Evolutionary conservation across 1,284 basidiomycete species (phyloP).

Genomic region (Apiotrichum porosum): DNA sequence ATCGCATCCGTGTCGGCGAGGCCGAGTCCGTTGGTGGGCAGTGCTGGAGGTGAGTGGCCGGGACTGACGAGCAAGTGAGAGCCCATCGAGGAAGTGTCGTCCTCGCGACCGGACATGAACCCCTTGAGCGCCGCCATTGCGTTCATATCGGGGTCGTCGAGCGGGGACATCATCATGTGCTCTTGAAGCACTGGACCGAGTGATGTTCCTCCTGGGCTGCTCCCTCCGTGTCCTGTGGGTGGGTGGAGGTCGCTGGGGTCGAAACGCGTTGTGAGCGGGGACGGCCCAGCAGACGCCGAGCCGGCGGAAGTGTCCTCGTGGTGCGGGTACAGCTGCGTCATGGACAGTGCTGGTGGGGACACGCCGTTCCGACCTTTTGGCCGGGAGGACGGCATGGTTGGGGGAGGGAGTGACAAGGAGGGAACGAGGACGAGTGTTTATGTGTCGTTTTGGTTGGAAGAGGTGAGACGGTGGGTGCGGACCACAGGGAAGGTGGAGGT

Average conservation of each 20-base stretch:
- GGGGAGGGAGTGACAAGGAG: no score
- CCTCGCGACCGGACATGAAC: neutral
- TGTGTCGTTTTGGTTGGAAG: no score
- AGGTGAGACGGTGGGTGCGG: no score
- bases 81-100: neutral
- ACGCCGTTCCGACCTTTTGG: no score
- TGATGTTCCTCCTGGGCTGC: no score
- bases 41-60: neutral
- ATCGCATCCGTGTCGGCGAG: neutral
- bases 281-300: neutral
- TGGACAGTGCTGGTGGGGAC: slow-evolving; percentile 1
- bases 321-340: slow-evolving; percentile 5
- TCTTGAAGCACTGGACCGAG: neutral
- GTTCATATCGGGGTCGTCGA: no score
- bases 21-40: neutral
- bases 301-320: neutral
- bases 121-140: no score
- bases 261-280: neutral
- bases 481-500: no score
- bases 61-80: neutral
- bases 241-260: neutral
- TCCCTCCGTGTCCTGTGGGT: no score
- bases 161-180: slow-evolving; percentile 1
- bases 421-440: neutral
- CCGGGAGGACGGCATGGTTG: neutral